Evolutionary conservation across 208 protist genomes (phyloP).

Genomic region (Crithidia bombi): DNA sequence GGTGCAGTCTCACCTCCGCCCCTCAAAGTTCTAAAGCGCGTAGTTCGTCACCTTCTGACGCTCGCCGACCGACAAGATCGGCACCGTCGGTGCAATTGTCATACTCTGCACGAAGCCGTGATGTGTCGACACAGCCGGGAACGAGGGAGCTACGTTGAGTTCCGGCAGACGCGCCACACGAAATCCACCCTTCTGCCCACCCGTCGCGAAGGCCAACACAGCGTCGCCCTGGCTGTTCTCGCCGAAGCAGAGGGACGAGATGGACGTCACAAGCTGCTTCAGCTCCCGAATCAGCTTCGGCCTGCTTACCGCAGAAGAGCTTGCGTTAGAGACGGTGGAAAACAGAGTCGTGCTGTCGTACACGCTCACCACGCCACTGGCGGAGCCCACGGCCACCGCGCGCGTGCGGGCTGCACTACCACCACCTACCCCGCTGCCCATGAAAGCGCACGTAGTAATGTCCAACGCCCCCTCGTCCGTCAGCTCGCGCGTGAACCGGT

Average conservation of each 20-base stretch:
- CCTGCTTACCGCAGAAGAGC: background rate
- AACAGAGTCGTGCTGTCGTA: conserved; percentile 42
- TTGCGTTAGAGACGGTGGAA: conserved; percentile 3
- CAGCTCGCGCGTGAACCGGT: conserved; percentile 57
- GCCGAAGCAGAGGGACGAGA: conserved; percentile 61
- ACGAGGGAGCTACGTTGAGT: conserved; percentile 74
- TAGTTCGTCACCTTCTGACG: conserved; percentile 87
- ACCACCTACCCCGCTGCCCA: background rate
- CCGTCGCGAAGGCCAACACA: conserved; percentile 71
- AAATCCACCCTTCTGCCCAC: conserved; percentile 80
- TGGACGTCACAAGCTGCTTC: conserved; percentile 84
- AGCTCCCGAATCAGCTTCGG: conserved; percentile 46
- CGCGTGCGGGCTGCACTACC: background rate
- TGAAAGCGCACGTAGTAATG: conserved; percentile 65
- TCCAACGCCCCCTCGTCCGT: conserved; percentile 65
- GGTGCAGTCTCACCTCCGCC: too few relatives aligned
- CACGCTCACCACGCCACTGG: conserved; percentile 78
- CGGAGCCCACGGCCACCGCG: conserved; percentile 65
- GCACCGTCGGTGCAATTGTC: conserved; percentile 65
- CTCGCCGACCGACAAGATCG: conserved; percentile 87
- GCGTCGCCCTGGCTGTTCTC: conserved; percentile 53
- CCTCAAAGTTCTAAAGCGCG: conserved; percentile 76
- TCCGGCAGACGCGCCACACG: conserved; percentile 75
- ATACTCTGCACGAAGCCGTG: conserved; percentile 82
- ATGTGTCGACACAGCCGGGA: conserved; percentile 66